Evolutionary conservation across 2,329 filamentous ascomycete species (phyloP).

Genomic region (Talaromyces islandicus): DNA sequence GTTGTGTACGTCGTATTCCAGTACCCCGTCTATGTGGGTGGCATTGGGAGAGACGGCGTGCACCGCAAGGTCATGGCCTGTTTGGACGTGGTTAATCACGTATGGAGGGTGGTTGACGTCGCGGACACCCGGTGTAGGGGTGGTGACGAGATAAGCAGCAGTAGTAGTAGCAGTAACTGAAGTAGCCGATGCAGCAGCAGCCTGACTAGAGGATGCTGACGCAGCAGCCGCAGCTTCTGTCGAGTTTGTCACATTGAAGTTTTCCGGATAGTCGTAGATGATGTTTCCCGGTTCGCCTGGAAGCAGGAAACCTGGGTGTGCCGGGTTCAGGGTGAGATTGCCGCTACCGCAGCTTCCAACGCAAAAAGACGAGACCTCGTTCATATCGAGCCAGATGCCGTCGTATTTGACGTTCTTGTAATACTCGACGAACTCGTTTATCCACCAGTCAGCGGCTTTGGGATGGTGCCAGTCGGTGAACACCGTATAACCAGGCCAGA

Average conservation of each 20-base stretch:
- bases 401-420: constrained; percentile 50
- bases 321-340: constrained; percentile 61
- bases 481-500: constrained; percentile 56
- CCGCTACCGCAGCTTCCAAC: constrained; percentile 64
- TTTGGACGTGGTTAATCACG: constrained; percentile 64
- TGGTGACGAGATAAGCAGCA: constrained; percentile 51
- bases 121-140: constrained; percentile 56
- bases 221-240: constrained; percentile 60
- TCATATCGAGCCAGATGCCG: constrained; percentile 58
- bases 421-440: constrained; percentile 47
- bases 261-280: constrained; percentile 60
- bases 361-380: constrained; percentile 59
- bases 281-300: constrained; percentile 59
- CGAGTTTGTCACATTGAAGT: constrained; percentile 62
- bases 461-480: constrained; percentile 57
- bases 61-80: constrained; percentile 60
- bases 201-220: constrained; percentile 49
- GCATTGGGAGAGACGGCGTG: constrained; percentile 72
- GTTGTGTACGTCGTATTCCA: constrained; percentile 81
- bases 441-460: constrained; percentile 56
- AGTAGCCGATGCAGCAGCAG: constrained; percentile 31
- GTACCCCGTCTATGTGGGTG: constrained; percentile 64
- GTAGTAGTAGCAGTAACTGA: constrained; percentile 26
- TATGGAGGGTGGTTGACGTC: constrained; percentile 72
- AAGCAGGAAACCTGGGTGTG: constrained; percentile 59